Percentiles rank a stretch among this genome's conserved stretches.
These are phyloP conservation scores for Hyparrhenia diplandra DNA, from an alignment of 176 grass and related monocot genomes.

Conservation along the genomic window DNA sequence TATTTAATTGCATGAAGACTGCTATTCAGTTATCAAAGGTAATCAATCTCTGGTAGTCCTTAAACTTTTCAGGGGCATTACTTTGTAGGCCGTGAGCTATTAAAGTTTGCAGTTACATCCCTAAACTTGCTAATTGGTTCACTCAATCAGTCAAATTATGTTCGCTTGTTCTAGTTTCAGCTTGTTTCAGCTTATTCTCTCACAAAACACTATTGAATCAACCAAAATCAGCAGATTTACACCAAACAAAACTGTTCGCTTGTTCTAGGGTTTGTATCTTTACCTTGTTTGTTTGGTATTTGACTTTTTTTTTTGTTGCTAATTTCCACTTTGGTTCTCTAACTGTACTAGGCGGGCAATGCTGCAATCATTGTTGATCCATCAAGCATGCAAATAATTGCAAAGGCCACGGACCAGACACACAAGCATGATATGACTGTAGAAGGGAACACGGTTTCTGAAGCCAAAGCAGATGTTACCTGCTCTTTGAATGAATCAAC, in stretches of 20 bases:
- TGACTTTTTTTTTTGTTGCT: not conserved
- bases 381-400: slow-evolving; percentile 59
- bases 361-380: slow-evolving; percentile 84
- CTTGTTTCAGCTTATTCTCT: too few species aligned
- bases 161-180: too few species aligned
- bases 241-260: too few species aligned
- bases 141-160: too few species aligned
- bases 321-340: not conserved
- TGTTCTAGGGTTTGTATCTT: too few species aligned
- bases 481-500: not conserved
- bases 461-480: slow-evolving; percentile 8
- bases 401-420: slow-evolving; percentile 55
- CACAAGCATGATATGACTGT: slow-evolving; percentile 8
- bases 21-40: slow-evolving; percentile 55
- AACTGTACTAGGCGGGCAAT: slow-evolving; percentile 56
- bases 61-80: not conserved
- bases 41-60: not conserved
- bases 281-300: not conserved
- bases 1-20: slow-evolving; percentile 65
- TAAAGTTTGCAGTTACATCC: not conserved
- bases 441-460: slow-evolving; percentile 29
- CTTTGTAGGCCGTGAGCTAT: not conserved
- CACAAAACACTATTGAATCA: too few species aligned
- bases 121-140: too few species aligned
- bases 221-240: too few species aligned